phyloP scores from a whole-genome alignment of 768 basidiomycete species.

The Termitomyces sp. region DNA sequence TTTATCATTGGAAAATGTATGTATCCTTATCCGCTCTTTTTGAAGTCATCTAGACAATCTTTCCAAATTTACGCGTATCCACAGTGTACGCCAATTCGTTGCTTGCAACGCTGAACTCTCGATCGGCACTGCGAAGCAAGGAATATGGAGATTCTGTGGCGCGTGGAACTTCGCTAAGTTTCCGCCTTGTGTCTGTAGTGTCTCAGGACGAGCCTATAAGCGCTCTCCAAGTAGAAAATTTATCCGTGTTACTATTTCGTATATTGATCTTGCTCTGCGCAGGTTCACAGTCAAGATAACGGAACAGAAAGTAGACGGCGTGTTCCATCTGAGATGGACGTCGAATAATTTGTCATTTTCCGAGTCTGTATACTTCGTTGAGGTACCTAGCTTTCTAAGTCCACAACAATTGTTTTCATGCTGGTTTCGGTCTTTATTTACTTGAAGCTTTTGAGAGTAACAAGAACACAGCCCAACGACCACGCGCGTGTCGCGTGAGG shows the following conservation, averaged over 20 bases:
- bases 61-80: neutral
- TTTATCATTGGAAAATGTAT: conserved; percentile 48
- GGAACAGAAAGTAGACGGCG: conserved; percentile 7
- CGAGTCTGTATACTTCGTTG: neutral
- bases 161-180: conserved; percentile 29
- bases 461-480: neutral
- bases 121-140: conserved; percentile 25
- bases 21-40: neutral
- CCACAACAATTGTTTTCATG: neutral
- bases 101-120: conserved; percentile 40
- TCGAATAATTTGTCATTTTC: conserved; percentile 5
- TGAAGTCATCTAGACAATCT: neutral
- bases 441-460: neutral
- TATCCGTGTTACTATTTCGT: neutral
- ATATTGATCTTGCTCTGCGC: neutral
- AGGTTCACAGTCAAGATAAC: conserved; percentile 10
- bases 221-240: conserved; percentile 10
- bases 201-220: conserved; percentile 19
- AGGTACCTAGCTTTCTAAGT: neutral
- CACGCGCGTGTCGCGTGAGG: neutral
- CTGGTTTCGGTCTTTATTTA: neutral
- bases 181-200: conserved; percentile 24
- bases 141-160: conserved; percentile 14
- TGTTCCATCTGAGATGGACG: neutral
- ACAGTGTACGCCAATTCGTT: conserved; percentile 44